Base-by-base conservation (phyloP, 129 eudicot genomes). In the Glebionis coronaria region DNA sequence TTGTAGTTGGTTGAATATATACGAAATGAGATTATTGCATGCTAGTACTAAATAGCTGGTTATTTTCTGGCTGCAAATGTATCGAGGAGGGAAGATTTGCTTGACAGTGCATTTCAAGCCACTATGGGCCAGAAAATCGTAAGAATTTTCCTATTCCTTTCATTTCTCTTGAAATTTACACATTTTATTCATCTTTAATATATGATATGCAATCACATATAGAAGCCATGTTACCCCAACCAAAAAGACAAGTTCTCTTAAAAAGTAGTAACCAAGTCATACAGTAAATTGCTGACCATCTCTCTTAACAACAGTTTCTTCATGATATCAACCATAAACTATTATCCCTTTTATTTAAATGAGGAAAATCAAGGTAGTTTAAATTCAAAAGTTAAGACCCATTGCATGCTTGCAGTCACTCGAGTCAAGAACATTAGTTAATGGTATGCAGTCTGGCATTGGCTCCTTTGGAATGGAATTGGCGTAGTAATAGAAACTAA, bases 101-200 rank as follows among this genome's bases (percentile, higher is more conserved):
- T 71, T 93, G 84, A 93, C 98, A 4, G 97, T 93, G 80, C 98
- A 93, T 82, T 93, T 93, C 81, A 93, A 93, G 90, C 98, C 98
- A 52, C 95, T 93, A 0, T 93, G 98, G 98, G 98, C 98, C 9
- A 93, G 88, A 67, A 93, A 93, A 67, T 88, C 95, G 98, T 92
- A 92, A 56, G 77, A 19, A 20, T 44, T 16, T 52, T 46, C 29
- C 23, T 13, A 4, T 65, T 67, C 9, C 29, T 56, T 56, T 16
- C 56, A 25, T 45, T n/a, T 73, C 42, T 62, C 27, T 40, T 5
- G 9, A 61, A 35, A 10, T n/a, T 29, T 14, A 71, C 51, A 18
- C 61, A 8, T 28, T 27, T 44, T 31, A 45, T 70, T 46, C 44
- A 44, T 58, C 20, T 2, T 20, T 63, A 50, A 9, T 50, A 35